Base-by-base conservation (phyloP, 495 filamentous ascomycete species). In the Pseudoneurospora amorphoporcata region DNA sequence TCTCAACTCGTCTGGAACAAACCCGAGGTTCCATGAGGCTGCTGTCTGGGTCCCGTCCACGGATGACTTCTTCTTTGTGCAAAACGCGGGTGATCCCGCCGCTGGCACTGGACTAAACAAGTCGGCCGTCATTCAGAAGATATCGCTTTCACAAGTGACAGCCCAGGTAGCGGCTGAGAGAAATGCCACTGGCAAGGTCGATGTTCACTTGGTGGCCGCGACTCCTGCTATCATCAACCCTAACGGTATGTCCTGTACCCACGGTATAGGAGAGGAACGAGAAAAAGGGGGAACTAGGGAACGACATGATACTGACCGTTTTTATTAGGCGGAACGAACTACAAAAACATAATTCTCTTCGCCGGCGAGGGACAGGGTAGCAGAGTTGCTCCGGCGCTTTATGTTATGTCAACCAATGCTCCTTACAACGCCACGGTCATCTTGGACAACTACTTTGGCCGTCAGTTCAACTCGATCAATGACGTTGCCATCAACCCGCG, bases 391-490 rank as follows among this genome's bases (percentile, higher is more conserved):
- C 81, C 86, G 23, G 81, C 80, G 2, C 77, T 87, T 5, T 79
- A 81, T 40, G 70, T 86, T 7, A 81, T 87, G 81, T 83, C 86
- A 68, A 85, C 85, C 0, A 47, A 76, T 29, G 78, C 75, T 40
- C 86, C 86, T 2, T 87, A 86, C 73, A 86, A 87, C 45, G 83
- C 85, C 0, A 85, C 84, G 81, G 83, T 83, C 12, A 74, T 86
- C 8, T 68, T 86, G n/a, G 82, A 83, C 35, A 87, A 88, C 71
- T 91, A 83, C 74, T 82, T 85, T 61, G 87, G 88, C 19, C 84
- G 87, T 29, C 85, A 86, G 39, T 90, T 91, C 79, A 90, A 88
- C 73, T 87, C 86, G 14, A 80, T 89, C 35, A 90, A 90, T 71
- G 88, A 91, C 76, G 82, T 86, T 0, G 81, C 84, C 6, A 81